Base-by-base conservation (phyloP, 2,329 filamentous ascomycete genomes). In the Cordyceps farinosa region DNA sequence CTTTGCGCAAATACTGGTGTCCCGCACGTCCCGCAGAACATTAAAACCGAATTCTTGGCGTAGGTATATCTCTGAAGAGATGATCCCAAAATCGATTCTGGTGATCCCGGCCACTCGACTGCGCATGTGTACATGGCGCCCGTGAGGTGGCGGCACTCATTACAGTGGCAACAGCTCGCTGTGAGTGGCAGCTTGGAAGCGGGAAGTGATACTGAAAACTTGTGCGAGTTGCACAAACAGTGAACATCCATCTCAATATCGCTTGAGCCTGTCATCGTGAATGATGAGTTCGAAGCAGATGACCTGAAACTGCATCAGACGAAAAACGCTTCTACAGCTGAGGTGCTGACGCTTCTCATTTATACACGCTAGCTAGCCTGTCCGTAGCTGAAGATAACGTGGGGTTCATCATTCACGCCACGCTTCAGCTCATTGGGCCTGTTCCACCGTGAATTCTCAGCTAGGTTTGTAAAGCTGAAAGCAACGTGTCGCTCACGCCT, bases 81-180 rank as follows among this genome's bases (percentile, higher is more conserved):
- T 2, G 72, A 71, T 13, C n/a, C 40, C 36, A 59, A 17, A n/a
- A 68, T 61, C 44, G 73, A 69, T 15, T 68, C 65, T 11, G 67
- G 57, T 29, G 73, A 65, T 13, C 72, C 72, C 0, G 76, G 77
- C 80, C 80, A 82, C 2, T 61, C 38, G 1, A 70, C 59, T n/a
- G 70, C 69, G 29, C 68, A 70, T 7, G 73, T 73, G 68, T 80
- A 78, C n/a, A 84, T 69, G 0, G 73, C 75, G 29, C 81, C 81
- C 0, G 77, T 79, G 17, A 73, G 42, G 63, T 78, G 79, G 1
- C 81, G 77, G 69, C 81, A 83, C 5, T 80, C 81, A 47, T 71
- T 70, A 72, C 81, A 83, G 70, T 83, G 81, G 69, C 82, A 84
- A 62, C 70, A 72, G 15, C 69, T 67, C 0, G 73, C 77, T 47